Base-by-base conservation (phyloP, 805 yeast species). In the Cyberlindnera bimundalis region DNA sequence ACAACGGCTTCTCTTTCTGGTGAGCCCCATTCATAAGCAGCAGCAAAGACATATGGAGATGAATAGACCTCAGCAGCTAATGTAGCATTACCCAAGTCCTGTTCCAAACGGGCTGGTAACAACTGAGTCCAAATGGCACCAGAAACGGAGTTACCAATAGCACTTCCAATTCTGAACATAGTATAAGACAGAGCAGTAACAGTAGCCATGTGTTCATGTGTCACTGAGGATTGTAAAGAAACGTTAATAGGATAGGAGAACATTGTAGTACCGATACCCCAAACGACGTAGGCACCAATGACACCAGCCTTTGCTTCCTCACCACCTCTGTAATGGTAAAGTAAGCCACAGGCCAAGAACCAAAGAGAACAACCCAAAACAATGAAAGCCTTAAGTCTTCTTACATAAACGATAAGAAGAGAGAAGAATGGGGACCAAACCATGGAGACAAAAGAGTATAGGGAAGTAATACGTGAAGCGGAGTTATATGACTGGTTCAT, bases 111-210 rank as follows among this genome's bases (percentile, higher is more conserved):
- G 55, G 17, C 56, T 52, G 55, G 82, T 52, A 83, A 64, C 14
- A 68, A 55, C 48, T 79, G 77, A n/a, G 85, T 75, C 86, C 87
- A 82, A 28, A 82, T 68, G 19, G 87, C 86, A 52, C 87, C 89
- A 16, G 84, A 71, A 15, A 82, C 74, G 17, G 82, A 58, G 29
- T 70, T 62, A 26, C 89, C 89, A 41, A 81, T 54, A 6, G 85
- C 84, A 14, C 75, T 60, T n/a, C 90, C 89, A 41, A 82, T 66
- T 53, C 78, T 69, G 61, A 78, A 80, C 24, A 72, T 51, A 5
- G 85, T 67, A 45, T 77, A 68, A 55, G 74, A 72, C 29, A 82
- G 56, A 5, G 87, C 74, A 33, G 81, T 71, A 29, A 78, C 74
- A 29, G 77, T 71, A 6, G 87, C 86, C 81, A 84, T 73, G 62